Evolutionary conservation across 306 rosid species (phyloP), one percentile per base, ranked within the genome.

Genomic region (Malus sylvestris): DNA sequence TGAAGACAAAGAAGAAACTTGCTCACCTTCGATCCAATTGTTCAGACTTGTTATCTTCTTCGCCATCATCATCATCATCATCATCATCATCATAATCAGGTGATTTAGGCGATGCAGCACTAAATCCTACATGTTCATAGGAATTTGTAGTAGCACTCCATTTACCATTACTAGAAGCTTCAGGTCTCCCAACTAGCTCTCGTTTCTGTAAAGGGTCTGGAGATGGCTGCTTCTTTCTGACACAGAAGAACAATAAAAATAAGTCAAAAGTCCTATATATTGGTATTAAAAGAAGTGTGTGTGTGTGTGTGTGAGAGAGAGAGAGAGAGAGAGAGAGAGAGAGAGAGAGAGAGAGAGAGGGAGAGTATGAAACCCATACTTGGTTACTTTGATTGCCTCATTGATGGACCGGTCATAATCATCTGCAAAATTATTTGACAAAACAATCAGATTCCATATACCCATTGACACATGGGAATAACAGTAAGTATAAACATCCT

Each of bases 381-480:
- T 93, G 85, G 99, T 96, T 82, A 91, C 88, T 87, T 96, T 96
- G 87, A 96, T 96, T 62, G 99, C 99, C 87, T 96, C 99, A 52
- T 85, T 93, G 86, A 96, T 96, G 52, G 99, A 96, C 61, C 91
- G 89, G 79, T 96, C 99, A 73, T 79, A 96, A 83, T 92, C 99
- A 88, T 96, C 99, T 96, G 93, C 88, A 91, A 79, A 51, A 70
- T 66, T 75, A 86, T 66, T 71, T 75, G 55, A 38, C 60, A 59
- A 51, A 80, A 85, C 59, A 76, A 79, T 81, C 72, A 78, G 65
- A 78, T 76, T 75, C 33, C 55, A 68, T 14, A 55, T 27, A 77
- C 68, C 83, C 83, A 80, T 66, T 75, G 55, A 65, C 77, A 78
- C 74, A 76, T 30, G 13, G 68, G 59, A 18, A 64, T 16, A 35